phyloP scores from a whole-genome alignment of 1,284 basidiomycete species.

The Heterobasidion parviporum region DNA sequence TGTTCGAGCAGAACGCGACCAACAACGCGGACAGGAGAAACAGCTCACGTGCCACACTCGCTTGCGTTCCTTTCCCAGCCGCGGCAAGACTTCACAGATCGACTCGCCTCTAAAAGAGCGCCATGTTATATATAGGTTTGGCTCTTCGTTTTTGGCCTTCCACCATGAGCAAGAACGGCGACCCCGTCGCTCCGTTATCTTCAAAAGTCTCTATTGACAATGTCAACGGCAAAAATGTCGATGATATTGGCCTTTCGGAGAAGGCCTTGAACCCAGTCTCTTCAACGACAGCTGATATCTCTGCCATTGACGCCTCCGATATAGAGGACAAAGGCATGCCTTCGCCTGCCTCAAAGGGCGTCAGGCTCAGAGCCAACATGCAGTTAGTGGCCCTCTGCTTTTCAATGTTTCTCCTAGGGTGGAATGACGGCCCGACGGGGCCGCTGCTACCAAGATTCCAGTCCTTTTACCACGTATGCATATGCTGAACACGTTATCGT shows the following conservation, averaged over 20 bases:
- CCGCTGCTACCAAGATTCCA: conserved; percentile 51
- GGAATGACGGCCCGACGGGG: conserved; percentile 59
- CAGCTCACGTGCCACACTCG: background rate
- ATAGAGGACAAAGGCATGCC: background rate
- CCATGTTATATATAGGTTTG: too few species aligned
- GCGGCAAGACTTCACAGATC: background rate
- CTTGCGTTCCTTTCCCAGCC: too few species aligned
- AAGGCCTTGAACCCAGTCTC: too few species aligned
- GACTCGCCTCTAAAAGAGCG: too few species aligned
- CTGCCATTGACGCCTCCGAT: background rate
- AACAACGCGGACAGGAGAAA: background rate
- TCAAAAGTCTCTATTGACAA: too few species aligned
- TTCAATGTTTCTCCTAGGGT: conserved; percentile 38
- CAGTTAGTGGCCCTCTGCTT: conserved; percentile 32
- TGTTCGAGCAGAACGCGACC: background rate
- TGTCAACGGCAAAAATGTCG: too few species aligned
- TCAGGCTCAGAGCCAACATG: conserved; percentile 8
- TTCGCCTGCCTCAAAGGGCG: background rate
- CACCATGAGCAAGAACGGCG: too few species aligned
- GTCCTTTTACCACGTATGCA: conserved; percentile 35
- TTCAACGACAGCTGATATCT: too few species aligned
- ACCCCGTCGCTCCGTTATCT: too few species aligned
- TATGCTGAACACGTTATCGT: background rate
- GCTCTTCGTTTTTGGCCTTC: too few species aligned
- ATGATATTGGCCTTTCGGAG: too few species aligned